Base-by-base conservation (phyloP, 2,329 filamentous ascomycete species). In the Cladosporium sp. region DNA sequence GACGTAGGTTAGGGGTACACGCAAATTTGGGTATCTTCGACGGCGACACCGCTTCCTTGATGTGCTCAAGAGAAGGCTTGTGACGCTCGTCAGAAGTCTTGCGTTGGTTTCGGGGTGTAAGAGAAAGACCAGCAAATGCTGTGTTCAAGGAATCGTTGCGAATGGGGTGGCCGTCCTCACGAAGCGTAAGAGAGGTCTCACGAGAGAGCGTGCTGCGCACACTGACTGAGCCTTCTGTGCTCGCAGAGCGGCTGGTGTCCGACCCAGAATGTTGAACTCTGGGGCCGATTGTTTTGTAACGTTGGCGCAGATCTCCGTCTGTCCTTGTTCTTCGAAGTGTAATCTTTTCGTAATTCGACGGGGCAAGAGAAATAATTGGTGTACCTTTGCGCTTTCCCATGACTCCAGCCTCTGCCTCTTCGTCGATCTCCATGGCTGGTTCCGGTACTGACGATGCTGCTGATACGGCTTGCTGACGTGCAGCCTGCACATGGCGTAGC, bases 371-470 rank as follows among this genome's bases (percentile, higher is more conserved):
- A 66, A 71, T 69, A 70, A 70, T 64, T 66, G 70, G 59, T 71
- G 71, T 75, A 78, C 76, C 76, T 77, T 77, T 75, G 60, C 71
- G 72, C 63, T 75, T 75, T 60, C 71, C 64, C 61, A 62, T 64
- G 19, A 66, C 58, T 39, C 63, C 64, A 42, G 60, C 55, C 35
- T 70, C 65, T 52, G 65, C 66, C 25, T 73, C 70, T 19, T 75
- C 69, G 49, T 77, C 71, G 37, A 28, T 44, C 59, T 79, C 70
- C 61, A 67, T 65, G n/a, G 45, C 24, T 10, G 45, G 19, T n/a
- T 50, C 47, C 6, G 19, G 32, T 25, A 64, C 61, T 15, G 45
- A 35, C n/a, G 58, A 48, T 15, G 56, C 50, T 15, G 53, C 50
- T n/a, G 47, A 53, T 32, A 32, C 28, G 19, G 56, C 36, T 44